Evolutionary conservation across 495 filamentous ascomycete species (phyloP).

Genomic region (Corynascus novoguineensis): DNA sequence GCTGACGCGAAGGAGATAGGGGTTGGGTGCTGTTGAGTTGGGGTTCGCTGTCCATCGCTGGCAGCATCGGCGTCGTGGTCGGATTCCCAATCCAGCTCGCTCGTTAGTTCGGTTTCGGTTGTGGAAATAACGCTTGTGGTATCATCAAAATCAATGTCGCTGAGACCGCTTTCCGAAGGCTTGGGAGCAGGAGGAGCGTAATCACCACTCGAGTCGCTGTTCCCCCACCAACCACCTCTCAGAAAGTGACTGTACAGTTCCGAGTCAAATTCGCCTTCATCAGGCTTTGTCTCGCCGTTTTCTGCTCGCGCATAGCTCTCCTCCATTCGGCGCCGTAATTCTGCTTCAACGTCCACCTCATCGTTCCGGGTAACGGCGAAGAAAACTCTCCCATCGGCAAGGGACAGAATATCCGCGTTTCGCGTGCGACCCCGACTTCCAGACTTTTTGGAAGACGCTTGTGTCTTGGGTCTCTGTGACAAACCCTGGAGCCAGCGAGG

Average conservation of each 20-base stretch:
- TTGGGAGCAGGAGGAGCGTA: conserved; percentile 43
- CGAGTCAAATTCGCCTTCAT: conserved; percentile 64
- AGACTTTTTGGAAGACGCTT: conserved; percentile 39
- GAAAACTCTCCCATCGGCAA: conserved; percentile 44
- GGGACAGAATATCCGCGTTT: conserved; percentile 17
- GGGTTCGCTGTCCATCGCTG: conserved; percentile 63
- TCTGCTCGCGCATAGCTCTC: conserved; percentile 17
- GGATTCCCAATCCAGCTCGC: conserved; percentile 54
- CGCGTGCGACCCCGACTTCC: conserved; percentile 12
- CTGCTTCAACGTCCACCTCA: conserved; percentile 70
- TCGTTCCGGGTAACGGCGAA: conserved; percentile 52
- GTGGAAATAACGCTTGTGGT: conserved; percentile 69
- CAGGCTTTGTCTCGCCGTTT: conserved; percentile 7
- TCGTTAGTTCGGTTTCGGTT: conserved; percentile 35
- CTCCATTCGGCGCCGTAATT: conserved; percentile 56
- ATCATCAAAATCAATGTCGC: conserved; percentile 64
- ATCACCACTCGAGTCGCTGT: conserved; percentile 67
- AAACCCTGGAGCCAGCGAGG: conserved; percentile 59
- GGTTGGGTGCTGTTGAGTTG: conserved; percentile 47
- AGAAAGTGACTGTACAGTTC: conserved; percentile 78
- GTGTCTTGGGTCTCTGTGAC: conserved; percentile 39
- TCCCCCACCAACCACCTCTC: conserved; percentile 74
- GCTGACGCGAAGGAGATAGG: conserved; percentile 19
- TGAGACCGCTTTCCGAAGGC: conserved; percentile 5
- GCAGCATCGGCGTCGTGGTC: conserved; percentile 34